Base-by-base conservation (phyloP, 306 rosid species). In the Medicago arabica region DNA sequence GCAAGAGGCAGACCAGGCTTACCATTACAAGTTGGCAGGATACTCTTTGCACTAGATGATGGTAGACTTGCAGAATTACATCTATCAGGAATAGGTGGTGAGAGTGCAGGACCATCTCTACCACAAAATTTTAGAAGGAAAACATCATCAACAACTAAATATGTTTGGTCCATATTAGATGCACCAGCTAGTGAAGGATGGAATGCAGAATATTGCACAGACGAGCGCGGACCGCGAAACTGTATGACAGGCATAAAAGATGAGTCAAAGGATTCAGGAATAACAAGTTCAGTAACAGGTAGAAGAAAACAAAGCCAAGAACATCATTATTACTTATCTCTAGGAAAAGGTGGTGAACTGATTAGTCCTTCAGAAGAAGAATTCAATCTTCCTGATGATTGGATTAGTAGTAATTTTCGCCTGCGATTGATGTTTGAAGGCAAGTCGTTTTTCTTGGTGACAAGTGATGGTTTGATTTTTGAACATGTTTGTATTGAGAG, bases 121-220 rank as follows among this genome's bases (percentile, higher is more conserved):
- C 87, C 85, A 10, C 83, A 69, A 69, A 82, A 78, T 71, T 69
- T 79, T 58, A 72, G 95, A 51, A 83, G 84, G 77, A 94, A 88
- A 78, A 64, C 87, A 44, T 40, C 88, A 28, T 21, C 63, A 11
- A 36, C 59, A 58, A 36, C 59, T 18, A 90, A 78, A 67, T 88
- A 91, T 83, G 82, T 88, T 77, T 94, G 98, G 98, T 83, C 97
- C 31, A 64, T 90, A 76, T 46, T 94, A 67, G 98, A 91, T 59
- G 89, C 84, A 5, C 98, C 97, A 9, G 97, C 88, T 74, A 87
- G 89, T 23, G 97, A 94, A 88, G 98, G 98, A n/a, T 94, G 98
- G 98, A 94, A 91, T 84, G 91, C 88, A 58, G 97, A 94, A 75
- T 94, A 90, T 69, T 94, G 98, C 78, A 88, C 89, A 9, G 95